Evolutionary conservation across 306 rosid species (phyloP), one percentile per base, ranked within the genome.

Genomic region (Coriaria nepalensis): DNA sequence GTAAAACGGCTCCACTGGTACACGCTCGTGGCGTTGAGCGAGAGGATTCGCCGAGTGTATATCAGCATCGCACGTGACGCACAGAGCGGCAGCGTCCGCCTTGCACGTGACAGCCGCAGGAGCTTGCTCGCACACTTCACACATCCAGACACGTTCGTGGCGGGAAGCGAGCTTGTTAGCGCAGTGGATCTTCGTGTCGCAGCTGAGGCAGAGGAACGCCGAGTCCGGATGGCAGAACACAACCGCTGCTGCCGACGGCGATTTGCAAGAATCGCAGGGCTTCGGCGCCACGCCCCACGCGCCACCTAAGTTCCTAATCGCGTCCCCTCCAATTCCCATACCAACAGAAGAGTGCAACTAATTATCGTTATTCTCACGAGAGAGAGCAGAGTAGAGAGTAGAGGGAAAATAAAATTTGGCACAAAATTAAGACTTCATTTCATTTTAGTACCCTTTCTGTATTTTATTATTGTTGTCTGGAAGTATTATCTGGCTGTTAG

Each of bases 11-110:
- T 85, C 83, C 6, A 92, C 85, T 4, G 96, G 93, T 10, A 85
- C 78, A 0, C 98, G 93, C 37, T 85, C 94, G 78, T 92, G 98
- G 57, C 98, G 98, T 8, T 70, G 73, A 0, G 98, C 83, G 9
- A 92, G 78, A 2, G 96, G 96, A 34, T 92, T 85, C 0, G 96
- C 98, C 0, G 98, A 92, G 70, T 92, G 98, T 74, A 92, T 82
- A 15, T 92, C 96, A 0, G 83, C 68, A 46, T 92, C 96, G 77
- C 96, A 92, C 8, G 93, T 61, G 78, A 79, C 78, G 43, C 98
- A 92, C 38, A 92, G 96, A 0, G 81, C 82, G 0, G 96, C 98
- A 4, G 98, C 96, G 68, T 92, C 98, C 0, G 98, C 98, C 67
- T 82, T 85, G 72, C 98, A 92, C 46, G 92, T 82, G 79, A 92